phyloP scores from a whole-genome alignment of 495 filamentous ascomycete genomes.

The Trichoderma gamsii region DNA sequence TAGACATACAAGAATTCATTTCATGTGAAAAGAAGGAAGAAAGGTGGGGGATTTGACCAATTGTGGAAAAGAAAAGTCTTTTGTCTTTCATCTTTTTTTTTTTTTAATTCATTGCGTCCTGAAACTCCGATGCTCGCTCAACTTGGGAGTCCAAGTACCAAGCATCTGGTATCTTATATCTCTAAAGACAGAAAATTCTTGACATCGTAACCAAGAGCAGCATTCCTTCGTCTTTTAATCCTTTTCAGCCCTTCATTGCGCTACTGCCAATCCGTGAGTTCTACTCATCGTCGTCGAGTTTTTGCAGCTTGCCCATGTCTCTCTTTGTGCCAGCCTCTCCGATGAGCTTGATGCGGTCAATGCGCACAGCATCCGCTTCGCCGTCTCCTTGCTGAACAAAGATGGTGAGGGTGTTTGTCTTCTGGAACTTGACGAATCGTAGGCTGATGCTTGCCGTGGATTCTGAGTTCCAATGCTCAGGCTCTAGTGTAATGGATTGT shows the following conservation, averaged over 20 bases:
- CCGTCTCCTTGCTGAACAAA: slow-evolving; percentile 89
- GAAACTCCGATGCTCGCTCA: neutral
- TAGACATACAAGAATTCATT: too few relatives aligned
- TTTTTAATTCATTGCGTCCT: neutral
- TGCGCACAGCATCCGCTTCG: slow-evolving; percentile 73
- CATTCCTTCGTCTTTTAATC: neutral
- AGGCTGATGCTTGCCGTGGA: slow-evolving; percentile 77
- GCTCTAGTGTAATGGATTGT: slow-evolving; percentile 65
- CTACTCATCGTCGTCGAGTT: slow-evolving; percentile 80
- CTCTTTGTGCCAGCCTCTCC: slow-evolving; percentile 92
- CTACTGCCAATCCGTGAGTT: slow-evolving; percentile 14
- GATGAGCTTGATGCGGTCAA: slow-evolving; percentile 80
- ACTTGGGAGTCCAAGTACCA: neutral
- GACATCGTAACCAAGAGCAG: neutral
- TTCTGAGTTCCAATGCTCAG: slow-evolving; percentile 82
- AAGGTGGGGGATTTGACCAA: too few relatives aligned
- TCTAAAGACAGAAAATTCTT: neutral
- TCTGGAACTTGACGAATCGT: slow-evolving; percentile 97
- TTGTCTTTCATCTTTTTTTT: too few relatives aligned
- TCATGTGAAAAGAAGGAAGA: too few relatives aligned
- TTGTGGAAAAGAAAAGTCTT: too few relatives aligned
- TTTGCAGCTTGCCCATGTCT: slow-evolving; percentile 90
- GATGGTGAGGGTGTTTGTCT: slow-evolving; percentile 73
- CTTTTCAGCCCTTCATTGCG: neutral
- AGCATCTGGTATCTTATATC: neutral